phyloP scores from a whole-genome alignment of 2,329 filamentous ascomycete genomes.

The Pseudogymnoascus sp. region DNA sequence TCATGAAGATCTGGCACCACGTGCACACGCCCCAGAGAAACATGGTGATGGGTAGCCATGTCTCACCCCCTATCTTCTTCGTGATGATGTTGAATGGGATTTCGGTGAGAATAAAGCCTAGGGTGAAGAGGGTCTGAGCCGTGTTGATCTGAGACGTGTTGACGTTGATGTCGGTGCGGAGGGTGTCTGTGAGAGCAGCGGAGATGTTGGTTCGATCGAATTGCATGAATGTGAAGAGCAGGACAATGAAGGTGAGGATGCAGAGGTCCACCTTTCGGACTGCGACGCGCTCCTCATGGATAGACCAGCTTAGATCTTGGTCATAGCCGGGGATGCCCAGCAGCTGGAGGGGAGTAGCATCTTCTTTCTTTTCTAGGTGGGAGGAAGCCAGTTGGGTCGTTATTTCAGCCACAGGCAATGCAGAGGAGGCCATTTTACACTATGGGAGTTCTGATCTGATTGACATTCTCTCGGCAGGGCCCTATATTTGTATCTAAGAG shows the following conservation, averaged over 20 bases:
- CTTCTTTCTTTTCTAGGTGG: not conserved
- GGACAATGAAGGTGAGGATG: constrained; percentile 11
- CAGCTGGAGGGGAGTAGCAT: not conserved
- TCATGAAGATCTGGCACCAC: constrained; percentile 11
- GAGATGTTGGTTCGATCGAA: constrained; percentile 25
- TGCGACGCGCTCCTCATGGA: not conserved
- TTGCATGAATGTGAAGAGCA: constrained; percentile 23
- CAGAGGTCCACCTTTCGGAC: constrained; percentile 9
- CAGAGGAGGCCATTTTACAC: constrained; percentile 20
- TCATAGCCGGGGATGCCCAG: constrained; percentile 10
- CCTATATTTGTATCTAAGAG: constrained; percentile 2
- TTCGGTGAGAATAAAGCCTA: constrained; percentile 26
- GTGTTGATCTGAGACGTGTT: constrained; percentile 26
- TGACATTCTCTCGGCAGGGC: not conserved
- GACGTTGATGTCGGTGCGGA: constrained; percentile 22
- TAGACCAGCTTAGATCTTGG: not conserved
- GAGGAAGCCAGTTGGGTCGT: constrained; percentile 23
- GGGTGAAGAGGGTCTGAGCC: constrained; percentile 25
- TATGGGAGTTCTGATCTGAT: not conserved
- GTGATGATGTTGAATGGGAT: constrained; percentile 27
- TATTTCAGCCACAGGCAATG: constrained; percentile 30
- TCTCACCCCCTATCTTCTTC: constrained; percentile 24
- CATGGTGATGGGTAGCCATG: constrained; percentile 27
- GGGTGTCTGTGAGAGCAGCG: constrained; percentile 23
- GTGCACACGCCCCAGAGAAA: constrained; percentile 11